Base-by-base conservation (phyloP, 352 stramenopile genomes). In the Globisporangium recalcitrans region DNA sequence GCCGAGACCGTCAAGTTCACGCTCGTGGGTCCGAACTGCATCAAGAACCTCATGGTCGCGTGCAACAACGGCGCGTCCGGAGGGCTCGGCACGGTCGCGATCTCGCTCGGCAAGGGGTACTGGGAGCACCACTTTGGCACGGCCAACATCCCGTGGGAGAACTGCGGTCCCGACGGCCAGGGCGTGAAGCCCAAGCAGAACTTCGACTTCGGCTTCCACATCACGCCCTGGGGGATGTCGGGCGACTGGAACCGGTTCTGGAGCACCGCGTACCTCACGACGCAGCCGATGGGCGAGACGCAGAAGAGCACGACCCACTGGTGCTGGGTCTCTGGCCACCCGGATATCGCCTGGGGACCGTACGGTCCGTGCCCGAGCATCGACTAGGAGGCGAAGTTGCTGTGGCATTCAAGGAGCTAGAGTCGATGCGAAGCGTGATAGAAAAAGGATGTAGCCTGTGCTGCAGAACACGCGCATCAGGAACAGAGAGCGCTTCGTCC, bases 181-280 rank as follows among this genome's bases (percentile, higher is more conserved):
- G 44, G 49, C 26, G 27, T 54, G 48, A 54, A 54, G 21, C 21
- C n/a, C 44, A 51, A 51, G 44, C 16, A 51, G 4, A n/a, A 22
- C 21, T 14, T 51, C 26, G 48, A 54, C 48, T 54, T 38, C 26
- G 27, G 48, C 48, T 54, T 54, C 24, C 51, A 56, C 29, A 27
- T 56, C 16, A 34, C 51, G 16, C 51, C 29, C 19, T 42, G 51
- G 29, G 51, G 19, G 0, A 54, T 54, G 48, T 54, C 48, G 24
- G 48, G 51, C 16, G 51, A 56, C 51, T 56, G 51, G 29, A 31
- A 56, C 27, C 26, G 26, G 7, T 56, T 56, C 31, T 58, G 32
- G 52, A 44, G 21, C 32, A 48, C 52, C 4, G 19, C 52, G n/a
- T 47, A 58, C 32, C 52, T 58, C 52, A 58, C 52, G 21, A 44